Base-by-base conservation (phyloP, 768 basidiomycete genomes). In the Astraeus odoratus region DNA sequence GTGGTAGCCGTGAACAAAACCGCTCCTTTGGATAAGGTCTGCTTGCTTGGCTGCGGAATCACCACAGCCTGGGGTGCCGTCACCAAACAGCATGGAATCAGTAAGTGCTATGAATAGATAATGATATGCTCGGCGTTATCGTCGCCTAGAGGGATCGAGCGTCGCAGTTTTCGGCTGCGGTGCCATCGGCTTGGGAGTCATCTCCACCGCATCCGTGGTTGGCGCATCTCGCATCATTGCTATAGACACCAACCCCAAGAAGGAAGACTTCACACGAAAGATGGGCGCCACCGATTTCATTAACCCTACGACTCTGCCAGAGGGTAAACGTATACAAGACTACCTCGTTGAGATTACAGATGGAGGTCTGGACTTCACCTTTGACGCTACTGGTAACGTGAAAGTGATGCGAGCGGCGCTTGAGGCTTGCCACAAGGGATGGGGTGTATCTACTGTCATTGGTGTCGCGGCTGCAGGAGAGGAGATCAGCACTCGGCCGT, bases 351-450 rank as follows among this genome's bases (percentile, higher is more conserved):
- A 93, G 59, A 77, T 92, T 53, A 98, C 95, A 3, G 96, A 99
- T 56, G 96, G 96, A 15, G 96, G 96, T 20, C 72, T 96, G 29
- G 96, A 99, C 67, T 97, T 81, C 64, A 98, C 96, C 10, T 99
- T 94, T 58, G 96, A 99, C 58, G 87, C 85, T 55, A 99, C 96
- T 8, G 96, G 96, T 18, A 97, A 96, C 61, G 86, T 92, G 8
- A 71, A 91, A 23, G 92, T 95, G 51, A 97, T 96, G 94, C 81
- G 94, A 49, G 72, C 83, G 39, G 96, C 96, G 20, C 78, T 99
- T 38, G 96, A 99, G 69, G 88, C 93, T n/a, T 97, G 93, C 66
- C 96, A 99, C 68, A 98, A 98, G 63, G 96, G 96, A 12, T 99
- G 96, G 96, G 96, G 96, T 55, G 84, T 97, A 34, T 90, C 83